Evolutionary conservation across 306 rosid genomes (phyloP).

Genomic region (Trichosanthes truncata): DNA sequence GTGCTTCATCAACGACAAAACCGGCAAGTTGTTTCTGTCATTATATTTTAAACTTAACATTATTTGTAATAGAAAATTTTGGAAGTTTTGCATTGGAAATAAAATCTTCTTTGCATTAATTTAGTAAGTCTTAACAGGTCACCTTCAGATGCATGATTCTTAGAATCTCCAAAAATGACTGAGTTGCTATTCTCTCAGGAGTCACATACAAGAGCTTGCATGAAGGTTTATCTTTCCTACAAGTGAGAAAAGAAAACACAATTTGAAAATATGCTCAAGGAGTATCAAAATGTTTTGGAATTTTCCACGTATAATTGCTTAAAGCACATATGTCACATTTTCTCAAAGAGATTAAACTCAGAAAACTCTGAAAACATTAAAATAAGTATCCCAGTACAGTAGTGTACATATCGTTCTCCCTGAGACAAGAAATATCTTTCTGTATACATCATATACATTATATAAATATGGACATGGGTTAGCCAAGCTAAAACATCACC

Average conservation of each 20-base stretch:
- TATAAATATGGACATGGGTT: not conserved
- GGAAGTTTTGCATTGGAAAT: constrained; percentile 1
- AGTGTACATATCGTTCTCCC: not conserved
- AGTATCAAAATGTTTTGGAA: not conserved
- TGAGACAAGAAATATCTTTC: not conserved
- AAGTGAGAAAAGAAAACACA: constrained; percentile 18
- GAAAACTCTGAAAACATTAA: not conserved
- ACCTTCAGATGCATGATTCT: constrained; percentile 74
- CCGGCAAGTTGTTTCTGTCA: constrained; percentile 80
- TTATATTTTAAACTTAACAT: constrained; percentile 26
- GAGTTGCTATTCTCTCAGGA: constrained; percentile 87
- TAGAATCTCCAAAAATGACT: constrained; percentile 54
- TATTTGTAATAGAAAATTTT: constrained; percentile 10
- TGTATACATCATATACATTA: not conserved
- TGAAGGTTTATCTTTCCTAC: constrained; percentile 83
- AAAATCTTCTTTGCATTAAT: constrained; percentile 5
- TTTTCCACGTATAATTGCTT: not conserved
- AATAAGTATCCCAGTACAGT: not conserved
- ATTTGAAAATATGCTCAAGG: not conserved
- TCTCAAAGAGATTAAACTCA: not conserved
- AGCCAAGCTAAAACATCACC: not conserved
- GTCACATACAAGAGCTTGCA: constrained; percentile 97
- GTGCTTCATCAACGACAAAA: constrained; percentile 93
- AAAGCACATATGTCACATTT: not conserved
- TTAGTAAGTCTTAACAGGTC: constrained; percentile 18